These are phyloP conservation scores for Zarea fungicola DNA, from an alignment of 2,329 filamentous ascomycete genomes.

Conservation along the genomic window DNA sequence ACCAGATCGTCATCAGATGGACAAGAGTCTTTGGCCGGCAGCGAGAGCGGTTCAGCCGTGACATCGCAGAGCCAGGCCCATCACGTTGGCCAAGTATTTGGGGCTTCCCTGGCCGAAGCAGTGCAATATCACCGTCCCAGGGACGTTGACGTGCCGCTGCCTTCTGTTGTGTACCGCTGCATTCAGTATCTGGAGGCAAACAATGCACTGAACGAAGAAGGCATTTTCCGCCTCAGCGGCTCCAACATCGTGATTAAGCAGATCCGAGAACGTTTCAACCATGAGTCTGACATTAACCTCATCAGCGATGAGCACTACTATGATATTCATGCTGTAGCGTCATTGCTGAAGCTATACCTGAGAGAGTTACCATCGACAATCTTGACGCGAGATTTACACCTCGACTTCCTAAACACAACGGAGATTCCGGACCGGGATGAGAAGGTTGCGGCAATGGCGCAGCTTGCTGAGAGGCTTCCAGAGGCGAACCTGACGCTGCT, in stretches of 20 bases:
- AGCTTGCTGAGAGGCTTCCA: conserved; percentile 75
- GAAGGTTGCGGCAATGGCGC: conserved; percentile 71
- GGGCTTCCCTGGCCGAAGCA: conserved; percentile 77
- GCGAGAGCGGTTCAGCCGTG: conserved; percentile 36
- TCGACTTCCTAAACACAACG: conserved; percentile 80
- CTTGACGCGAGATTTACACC: conserved; percentile 81
- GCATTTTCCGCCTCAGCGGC: conserved; percentile 95
- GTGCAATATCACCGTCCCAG: conserved; percentile 72
- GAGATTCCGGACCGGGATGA: conserved; percentile 70
- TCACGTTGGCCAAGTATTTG: conserved; percentile 70
- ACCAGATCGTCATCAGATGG: conserved; percentile 53
- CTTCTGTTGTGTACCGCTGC: conserved; percentile 90
- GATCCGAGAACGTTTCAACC: conserved; percentile 88
- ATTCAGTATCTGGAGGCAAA: conserved; percentile 87
- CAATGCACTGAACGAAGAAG: conserved; percentile 79
- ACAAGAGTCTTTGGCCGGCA: conserved; percentile 50
- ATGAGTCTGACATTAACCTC: conserved; percentile 84
- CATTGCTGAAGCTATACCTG: conserved; percentile 87
- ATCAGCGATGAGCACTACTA: conserved; percentile 78
- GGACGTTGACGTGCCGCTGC: conserved; percentile 70
- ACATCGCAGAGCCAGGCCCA: conserved; percentile 38
- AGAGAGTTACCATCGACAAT: conserved; percentile 89
- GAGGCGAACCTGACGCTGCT: conserved; percentile 75
- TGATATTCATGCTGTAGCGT: conserved; percentile 94
- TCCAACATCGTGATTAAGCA: conserved; percentile 92